phyloP scores from a whole-genome alignment of 1,139 yeast species.

The Blastobotrys serpentis region DNA sequence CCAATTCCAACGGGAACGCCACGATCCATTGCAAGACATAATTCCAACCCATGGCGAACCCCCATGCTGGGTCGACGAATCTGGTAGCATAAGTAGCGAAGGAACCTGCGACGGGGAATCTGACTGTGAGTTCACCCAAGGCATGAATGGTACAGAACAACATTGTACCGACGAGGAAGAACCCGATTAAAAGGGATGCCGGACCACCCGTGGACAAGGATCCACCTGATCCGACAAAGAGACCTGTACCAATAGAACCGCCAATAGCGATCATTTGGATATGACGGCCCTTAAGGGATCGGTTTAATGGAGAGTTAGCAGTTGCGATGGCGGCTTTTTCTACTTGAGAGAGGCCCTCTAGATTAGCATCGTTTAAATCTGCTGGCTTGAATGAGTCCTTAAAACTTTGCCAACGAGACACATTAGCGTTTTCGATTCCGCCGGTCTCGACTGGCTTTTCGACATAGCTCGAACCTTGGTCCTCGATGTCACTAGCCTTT shows the following conservation, averaged over 20 bases:
- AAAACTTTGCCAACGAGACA: constrained; percentile 25
- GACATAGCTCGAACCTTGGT: neutral
- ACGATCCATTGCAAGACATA: constrained; percentile 79
- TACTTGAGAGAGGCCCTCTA: constrained; percentile 31
- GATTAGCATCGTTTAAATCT: constrained; percentile 22
- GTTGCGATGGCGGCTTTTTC: constrained; percentile 20
- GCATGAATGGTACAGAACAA: constrained; percentile 74
- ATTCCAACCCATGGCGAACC: constrained; percentile 82
- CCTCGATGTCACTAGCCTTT: neutral
- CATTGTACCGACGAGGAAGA: constrained; percentile 65
- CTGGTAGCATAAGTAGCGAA: constrained; percentile 69
- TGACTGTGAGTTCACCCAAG: constrained; percentile 81
- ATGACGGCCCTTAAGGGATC: constrained; percentile 50
- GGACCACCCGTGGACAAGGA: constrained; percentile 75
- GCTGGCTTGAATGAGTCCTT: constrained; percentile 32
- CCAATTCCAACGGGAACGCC: constrained; percentile 73
- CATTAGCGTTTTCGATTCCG: neutral
- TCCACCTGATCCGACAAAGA: constrained; percentile 74
- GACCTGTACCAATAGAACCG: constrained; percentile 79
- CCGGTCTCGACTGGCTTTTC: neutral
- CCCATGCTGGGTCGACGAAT: constrained; percentile 73
- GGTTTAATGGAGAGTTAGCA: constrained; percentile 40
- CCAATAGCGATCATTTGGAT: constrained; percentile 74
- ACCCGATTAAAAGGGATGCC: constrained; percentile 73
- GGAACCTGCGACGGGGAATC: constrained; percentile 78